phyloP scores from a whole-genome alignment of 306 rosid species.

The Begonia loranthoides region DNA sequence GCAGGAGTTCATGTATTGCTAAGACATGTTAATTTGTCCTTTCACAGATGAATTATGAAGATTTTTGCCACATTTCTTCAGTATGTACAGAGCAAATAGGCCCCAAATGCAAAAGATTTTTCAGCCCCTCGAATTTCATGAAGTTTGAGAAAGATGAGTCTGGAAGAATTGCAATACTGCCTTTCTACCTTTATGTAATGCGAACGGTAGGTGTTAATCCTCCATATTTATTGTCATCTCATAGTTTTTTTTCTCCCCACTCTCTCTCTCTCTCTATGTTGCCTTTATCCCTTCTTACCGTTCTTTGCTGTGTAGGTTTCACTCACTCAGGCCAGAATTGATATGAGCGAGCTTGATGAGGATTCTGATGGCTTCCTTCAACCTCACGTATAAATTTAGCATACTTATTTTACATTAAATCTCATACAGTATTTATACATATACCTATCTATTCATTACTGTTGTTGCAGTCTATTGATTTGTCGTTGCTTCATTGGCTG shows the following conservation, averaged over 20 bases:
- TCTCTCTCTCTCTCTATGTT: background rate
- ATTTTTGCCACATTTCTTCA: constrained; percentile 97
- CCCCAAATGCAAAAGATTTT: constrained; percentile 84
- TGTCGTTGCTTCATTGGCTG: constrained; percentile 2
- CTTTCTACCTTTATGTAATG: constrained; percentile 99
- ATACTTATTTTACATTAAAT: constrained; percentile 5
- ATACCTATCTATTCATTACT: too few species aligned
- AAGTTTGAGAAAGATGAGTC: constrained; percentile 98
- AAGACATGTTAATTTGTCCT: constrained; percentile 16
- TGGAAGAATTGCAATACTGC: constrained; percentile 98
- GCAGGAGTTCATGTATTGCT: background rate
- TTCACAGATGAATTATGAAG: constrained; percentile 93
- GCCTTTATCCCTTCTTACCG: constrained; percentile 4
- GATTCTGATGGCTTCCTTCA: constrained; percentile 99
- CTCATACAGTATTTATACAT: too few species aligned
- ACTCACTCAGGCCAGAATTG: constrained; percentile 97
- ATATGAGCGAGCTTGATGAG: constrained; percentile 97
- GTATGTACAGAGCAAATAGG: constrained; percentile 99
- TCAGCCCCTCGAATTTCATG: constrained; percentile 99
- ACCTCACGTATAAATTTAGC: constrained; percentile 46
- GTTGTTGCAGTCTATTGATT: constrained; percentile 3
- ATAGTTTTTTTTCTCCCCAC: too few species aligned
- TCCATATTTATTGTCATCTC: background rate
- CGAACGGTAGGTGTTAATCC: constrained; percentile 57
- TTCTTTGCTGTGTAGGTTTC: constrained; percentile 60